Conservation (phyloP, 1,284 basidiomycete species). For the Naganishia sp. region DNA sequence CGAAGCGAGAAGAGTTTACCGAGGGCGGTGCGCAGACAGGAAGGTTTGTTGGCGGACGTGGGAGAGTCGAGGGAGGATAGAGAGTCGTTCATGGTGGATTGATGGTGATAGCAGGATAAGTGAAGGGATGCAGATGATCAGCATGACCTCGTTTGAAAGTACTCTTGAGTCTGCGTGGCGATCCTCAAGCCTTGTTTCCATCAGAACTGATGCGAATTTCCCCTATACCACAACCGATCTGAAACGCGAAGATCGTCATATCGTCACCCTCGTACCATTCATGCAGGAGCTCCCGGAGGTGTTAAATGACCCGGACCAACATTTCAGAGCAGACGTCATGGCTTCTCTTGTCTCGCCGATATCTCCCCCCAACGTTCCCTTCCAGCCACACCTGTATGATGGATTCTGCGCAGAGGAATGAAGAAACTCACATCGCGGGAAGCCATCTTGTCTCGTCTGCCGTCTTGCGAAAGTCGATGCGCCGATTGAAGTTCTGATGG, state of each 20-base stretch:
- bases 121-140: not conserved
- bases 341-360: not conserved
- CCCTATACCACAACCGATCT: no score
- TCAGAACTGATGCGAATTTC: not conserved
- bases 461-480: no score
- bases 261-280: no score
- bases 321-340: no score
- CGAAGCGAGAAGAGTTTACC: not conserved
- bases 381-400: not conserved
- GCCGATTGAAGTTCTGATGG: no score
- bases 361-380: not conserved
- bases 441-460: slow-evolving; percentile 7
- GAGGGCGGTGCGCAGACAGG: not conserved
- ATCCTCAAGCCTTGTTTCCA: not conserved
- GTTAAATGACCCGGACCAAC: no score
- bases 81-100: slow-evolving; percentile 11
- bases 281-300: no score
- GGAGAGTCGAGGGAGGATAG: slow-evolving; percentile 11
- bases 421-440: slow-evolving; percentile 14
- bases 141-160: not conserved
- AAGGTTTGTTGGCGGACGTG: not conserved
- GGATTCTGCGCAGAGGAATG: not conserved
- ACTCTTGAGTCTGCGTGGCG: not conserved
- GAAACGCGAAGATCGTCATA: not conserved
- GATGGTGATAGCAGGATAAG: not conserved